phyloP scores from a whole-genome alignment of 768 basidiomycete genomes.

The Leccinum disarticulatum region DNA sequence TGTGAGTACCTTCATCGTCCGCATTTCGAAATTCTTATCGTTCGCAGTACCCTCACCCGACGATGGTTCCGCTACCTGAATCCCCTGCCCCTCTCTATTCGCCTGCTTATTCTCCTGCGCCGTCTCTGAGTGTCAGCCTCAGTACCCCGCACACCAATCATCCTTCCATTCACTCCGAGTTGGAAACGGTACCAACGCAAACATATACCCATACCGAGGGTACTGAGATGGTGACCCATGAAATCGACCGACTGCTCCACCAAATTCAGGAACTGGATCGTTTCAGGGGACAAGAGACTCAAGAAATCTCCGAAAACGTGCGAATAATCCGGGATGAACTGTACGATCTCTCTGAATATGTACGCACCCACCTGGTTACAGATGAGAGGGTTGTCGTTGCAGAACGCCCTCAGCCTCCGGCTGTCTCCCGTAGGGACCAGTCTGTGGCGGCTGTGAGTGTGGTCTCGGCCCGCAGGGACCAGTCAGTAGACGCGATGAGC shows the following conservation, averaged over 20 bases:
- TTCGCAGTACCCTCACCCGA: slow-evolving; percentile 33
- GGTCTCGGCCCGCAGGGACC: slow-evolving; percentile 41
- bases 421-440: slow-evolving; percentile 36
- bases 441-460: slow-evolving; percentile 46
- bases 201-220: slow-evolving; percentile 39
- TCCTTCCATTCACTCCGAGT: slow-evolving; percentile 48
- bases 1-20: slow-evolving; percentile 34
- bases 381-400: slow-evolving; percentile 18
- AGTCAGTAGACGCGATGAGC: slow-evolving; percentile 47
- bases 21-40: slow-evolving; percentile 2
- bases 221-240: slow-evolving; percentile 47
- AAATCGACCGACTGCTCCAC: slow-evolving; percentile 50
- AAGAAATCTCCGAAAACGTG: slow-evolving; percentile 65
- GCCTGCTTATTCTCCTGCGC: slow-evolving; percentile 40
- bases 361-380: slow-evolving; percentile 41
- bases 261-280: slow-evolving; percentile 65
- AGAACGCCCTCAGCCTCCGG: slow-evolving; percentile 14
- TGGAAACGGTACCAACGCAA: slow-evolving; percentile 43
- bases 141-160: slow-evolving; percentile 46
- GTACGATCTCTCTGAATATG: slow-evolving; percentile 55
- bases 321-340: slow-evolving; percentile 70
- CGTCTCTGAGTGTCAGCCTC: slow-evolving; percentile 47
- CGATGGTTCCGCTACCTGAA: slow-evolving; percentile 28
- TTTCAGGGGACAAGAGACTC: slow-evolving; percentile 59
- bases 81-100: slow-evolving; percentile 27